Evolutionary conservation across 805 yeast species (phyloP).

Genomic region (Ogataea philodendri): DNA sequence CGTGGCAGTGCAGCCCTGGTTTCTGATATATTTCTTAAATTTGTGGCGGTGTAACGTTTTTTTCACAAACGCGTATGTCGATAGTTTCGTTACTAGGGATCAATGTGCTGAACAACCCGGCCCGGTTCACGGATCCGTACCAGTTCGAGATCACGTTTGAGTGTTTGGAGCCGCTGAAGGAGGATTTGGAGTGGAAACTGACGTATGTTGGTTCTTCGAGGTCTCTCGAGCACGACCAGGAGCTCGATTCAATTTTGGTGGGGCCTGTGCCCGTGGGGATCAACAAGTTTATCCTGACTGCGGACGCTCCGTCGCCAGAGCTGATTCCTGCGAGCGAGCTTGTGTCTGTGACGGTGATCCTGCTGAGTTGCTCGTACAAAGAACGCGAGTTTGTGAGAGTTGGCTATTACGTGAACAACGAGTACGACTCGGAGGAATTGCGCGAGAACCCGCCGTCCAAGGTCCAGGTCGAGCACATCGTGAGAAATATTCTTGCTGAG

Average conservation of each 20-base stretch:
- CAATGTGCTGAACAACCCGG: conserved; percentile 91
- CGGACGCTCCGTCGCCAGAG: conserved; percentile 97
- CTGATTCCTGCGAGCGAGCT: conserved; percentile 93
- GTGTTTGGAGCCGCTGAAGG: conserved; percentile 87
- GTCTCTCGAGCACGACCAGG: conserved; percentile 94
- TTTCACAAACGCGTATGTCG: conserved; percentile 54
- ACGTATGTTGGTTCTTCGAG: conserved; percentile 96
- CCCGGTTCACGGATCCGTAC: conserved; percentile 87
- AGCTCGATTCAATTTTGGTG: conserved; percentile 90
- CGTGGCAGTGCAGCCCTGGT: conserved; percentile 9
- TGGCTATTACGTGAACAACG: conserved; percentile 97
- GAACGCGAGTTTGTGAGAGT: conserved; percentile 95
- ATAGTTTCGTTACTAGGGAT: conserved; percentile 90
- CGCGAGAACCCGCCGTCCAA: conserved; percentile 91
- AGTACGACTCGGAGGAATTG: conserved; percentile 89
- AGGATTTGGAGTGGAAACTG: conserved; percentile 95
- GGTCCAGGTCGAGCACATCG: conserved; percentile 91
- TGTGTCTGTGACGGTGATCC: conserved; percentile 91
- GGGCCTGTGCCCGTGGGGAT: conserved; percentile 99
- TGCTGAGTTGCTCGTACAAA: conserved; percentile 88
- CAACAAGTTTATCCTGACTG: conserved; percentile 86
- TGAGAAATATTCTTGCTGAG: conserved; percentile 91
- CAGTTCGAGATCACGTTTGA: conserved; percentile 97
- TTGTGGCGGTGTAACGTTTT: conserved; percentile 4
- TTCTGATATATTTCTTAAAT: too few species aligned